Conservation (phyloP, 768 basidiomycete genomes). For the Termitomyces eurrhizus region DNA sequence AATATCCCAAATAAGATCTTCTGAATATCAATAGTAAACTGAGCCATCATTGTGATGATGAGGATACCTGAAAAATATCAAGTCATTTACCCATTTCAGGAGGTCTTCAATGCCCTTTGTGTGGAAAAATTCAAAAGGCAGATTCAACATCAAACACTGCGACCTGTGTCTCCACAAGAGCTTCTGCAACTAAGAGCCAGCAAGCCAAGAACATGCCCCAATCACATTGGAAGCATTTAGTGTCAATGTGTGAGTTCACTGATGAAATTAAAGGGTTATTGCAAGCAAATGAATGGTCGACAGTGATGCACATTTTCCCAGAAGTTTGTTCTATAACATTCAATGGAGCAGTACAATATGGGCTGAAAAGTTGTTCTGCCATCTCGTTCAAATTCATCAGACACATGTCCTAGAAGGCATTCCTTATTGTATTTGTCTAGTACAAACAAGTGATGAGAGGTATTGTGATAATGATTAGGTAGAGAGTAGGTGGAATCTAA, state of each 20-base stretch:
- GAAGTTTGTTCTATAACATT: too few relatives aligned
- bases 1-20: background rate
- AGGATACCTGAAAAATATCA: background rate
- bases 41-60: background rate
- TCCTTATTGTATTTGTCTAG: background rate
- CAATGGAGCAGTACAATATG: too few relatives aligned
- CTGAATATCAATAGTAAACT: background rate
- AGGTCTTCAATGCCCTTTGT: slow-evolving; percentile 2
- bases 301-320: too few relatives aligned
- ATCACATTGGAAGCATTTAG: too few relatives aligned
- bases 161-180: background rate
- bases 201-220: too few relatives aligned
- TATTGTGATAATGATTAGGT: background rate
- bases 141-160: background rate
- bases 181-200: too few relatives aligned
- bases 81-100: background rate
- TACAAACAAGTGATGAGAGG: background rate
- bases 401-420: background rate
- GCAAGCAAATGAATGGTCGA: too few relatives aligned
- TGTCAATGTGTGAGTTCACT: too few relatives aligned
- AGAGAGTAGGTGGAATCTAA: background rate
- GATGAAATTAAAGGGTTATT: too few relatives aligned
- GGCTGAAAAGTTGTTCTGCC: too few relatives aligned
- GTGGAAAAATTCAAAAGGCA: background rate
- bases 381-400: background rate